Conservation (phyloP, 2,329 filamentous ascomycete genomes). For the Penicillium sp. region DNA sequence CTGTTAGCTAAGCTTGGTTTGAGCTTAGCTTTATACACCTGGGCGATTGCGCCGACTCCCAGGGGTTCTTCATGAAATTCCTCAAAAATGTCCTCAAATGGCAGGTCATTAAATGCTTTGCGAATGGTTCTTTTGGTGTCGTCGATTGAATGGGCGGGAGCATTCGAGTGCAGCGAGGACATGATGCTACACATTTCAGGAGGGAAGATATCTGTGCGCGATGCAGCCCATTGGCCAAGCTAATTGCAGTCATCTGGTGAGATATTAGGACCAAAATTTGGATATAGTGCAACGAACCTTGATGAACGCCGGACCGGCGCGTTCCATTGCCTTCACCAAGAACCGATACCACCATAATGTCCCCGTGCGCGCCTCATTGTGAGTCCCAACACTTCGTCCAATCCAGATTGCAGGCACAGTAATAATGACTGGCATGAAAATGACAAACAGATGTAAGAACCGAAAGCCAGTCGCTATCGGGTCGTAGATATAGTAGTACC, state of each 20-base stretch:
- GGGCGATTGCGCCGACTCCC: slow-evolving; percentile 91
- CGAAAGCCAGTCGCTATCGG: slow-evolving; percentile 78
- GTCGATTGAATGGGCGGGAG: slow-evolving; percentile 79
- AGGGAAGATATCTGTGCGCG: slow-evolving; percentile 92
- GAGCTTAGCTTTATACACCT: slow-evolving; percentile 93
- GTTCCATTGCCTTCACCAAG: slow-evolving; percentile 82
- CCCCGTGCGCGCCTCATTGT: slow-evolving; percentile 69
- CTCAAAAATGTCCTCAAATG: slow-evolving; percentile 88
- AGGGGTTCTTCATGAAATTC: slow-evolving; percentile 87
- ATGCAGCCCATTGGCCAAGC: slow-evolving; percentile 97
- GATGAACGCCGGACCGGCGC: slow-evolving; percentile 91
- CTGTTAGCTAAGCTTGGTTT: slow-evolving; percentile 68
- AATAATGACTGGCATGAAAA: slow-evolving; percentile 85
- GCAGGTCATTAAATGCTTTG: slow-evolving; percentile 70
- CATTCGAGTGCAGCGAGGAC: slow-evolving; percentile 91
- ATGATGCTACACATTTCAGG: slow-evolving; percentile 85
- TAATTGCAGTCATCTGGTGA: too few relatives aligned
- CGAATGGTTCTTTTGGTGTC: slow-evolving; percentile 73
- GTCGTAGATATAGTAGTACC: slow-evolving; percentile 61
- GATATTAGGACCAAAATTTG: too few relatives aligned
- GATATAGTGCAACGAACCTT: slow-evolving; percentile 54
- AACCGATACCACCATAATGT: slow-evolving; percentile 94
- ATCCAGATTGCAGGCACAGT: slow-evolving; percentile 77
- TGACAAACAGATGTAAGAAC: slow-evolving; percentile 78
- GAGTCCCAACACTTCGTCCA: slow-evolving; percentile 57